phyloP scores from a whole-genome alignment of 192 early-diverging fungal genomes.

The Podila epigama region DNA sequence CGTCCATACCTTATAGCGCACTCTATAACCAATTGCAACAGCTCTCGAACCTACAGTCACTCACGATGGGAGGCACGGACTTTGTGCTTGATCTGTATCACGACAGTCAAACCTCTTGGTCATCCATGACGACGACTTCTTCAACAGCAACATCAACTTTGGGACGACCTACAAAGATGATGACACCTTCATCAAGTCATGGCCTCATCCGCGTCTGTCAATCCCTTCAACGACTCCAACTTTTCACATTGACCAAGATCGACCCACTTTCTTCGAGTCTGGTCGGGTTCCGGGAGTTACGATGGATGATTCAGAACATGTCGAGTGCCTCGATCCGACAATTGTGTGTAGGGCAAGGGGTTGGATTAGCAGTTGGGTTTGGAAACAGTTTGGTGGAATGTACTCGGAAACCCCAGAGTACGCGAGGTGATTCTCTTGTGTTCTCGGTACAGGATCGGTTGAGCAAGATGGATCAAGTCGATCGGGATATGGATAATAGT shows the following conservation, averaged over 20 bases:
- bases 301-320: conserved; percentile 2
- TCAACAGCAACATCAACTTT: too few relatives aligned
- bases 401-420: background rate
- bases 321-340: background rate
- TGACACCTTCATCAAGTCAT: background rate
- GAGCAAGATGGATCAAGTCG: background rate
- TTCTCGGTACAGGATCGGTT: background rate
- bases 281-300: background rate
- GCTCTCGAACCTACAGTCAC: background rate
- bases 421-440: background rate
- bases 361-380: background rate
- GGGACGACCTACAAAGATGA: too few relatives aligned
- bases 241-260: background rate
- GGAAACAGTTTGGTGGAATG: background rate
- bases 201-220: background rate
- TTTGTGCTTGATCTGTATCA: background rate
- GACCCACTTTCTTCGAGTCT: background rate
- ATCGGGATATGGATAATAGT: background rate
- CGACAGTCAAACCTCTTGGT: background rate
- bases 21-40: background rate
- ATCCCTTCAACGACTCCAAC: background rate
- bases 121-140: background rate
- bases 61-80: background rate
- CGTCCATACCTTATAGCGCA: background rate
- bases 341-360: background rate